These are phyloP conservation scores for Hypoxylon cercidicola DNA, from an alignment of 495 filamentous ascomycete species.

Conservation along the genomic window DNA sequence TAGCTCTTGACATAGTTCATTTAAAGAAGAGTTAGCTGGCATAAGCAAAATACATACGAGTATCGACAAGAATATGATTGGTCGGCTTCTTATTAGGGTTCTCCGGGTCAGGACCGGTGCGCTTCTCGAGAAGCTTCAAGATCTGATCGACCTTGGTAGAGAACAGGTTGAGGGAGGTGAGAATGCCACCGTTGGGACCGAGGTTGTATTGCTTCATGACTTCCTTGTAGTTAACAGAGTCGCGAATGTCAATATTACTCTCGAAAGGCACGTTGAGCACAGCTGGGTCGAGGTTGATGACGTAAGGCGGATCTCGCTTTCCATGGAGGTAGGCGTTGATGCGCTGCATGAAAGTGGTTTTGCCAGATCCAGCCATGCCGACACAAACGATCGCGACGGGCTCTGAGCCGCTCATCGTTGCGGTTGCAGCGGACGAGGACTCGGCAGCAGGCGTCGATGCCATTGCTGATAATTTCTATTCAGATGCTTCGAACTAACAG, in stretches of 20 bases:
- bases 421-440: constrained; percentile 17
- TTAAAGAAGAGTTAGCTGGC: neutral
- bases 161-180: constrained; percentile 95
- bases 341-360: constrained; percentile 98
- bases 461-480: constrained; percentile 10
- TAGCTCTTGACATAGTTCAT: neutral
- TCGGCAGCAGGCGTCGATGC: constrained; percentile 6
- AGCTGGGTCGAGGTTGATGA: constrained; percentile 96
- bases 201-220: constrained; percentile 99
- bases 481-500: no score
- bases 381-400: constrained; percentile 86
- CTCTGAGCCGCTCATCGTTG: constrained; percentile 20
- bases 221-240: constrained; percentile 98
- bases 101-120: constrained; percentile 70
- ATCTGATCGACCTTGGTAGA: constrained; percentile 98
- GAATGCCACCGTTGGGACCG: constrained; percentile 96
- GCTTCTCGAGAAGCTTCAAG: constrained; percentile 86
- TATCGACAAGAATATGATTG: constrained; percentile 90
- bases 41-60: constrained; percentile 58
- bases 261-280: constrained; percentile 97
- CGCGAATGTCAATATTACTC: constrained; percentile 97
- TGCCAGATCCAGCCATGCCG: constrained; percentile 97
- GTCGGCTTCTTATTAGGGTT: constrained; percentile 72
- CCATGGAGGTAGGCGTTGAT: constrained; percentile 91
- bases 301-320: constrained; percentile 80